A percentile compares a stretch with the other conserved stretches of the same genome.
phyloP scores from a whole-genome alignment of 78 protist genomes.

The Polysphondylium violaceum region DNA sequence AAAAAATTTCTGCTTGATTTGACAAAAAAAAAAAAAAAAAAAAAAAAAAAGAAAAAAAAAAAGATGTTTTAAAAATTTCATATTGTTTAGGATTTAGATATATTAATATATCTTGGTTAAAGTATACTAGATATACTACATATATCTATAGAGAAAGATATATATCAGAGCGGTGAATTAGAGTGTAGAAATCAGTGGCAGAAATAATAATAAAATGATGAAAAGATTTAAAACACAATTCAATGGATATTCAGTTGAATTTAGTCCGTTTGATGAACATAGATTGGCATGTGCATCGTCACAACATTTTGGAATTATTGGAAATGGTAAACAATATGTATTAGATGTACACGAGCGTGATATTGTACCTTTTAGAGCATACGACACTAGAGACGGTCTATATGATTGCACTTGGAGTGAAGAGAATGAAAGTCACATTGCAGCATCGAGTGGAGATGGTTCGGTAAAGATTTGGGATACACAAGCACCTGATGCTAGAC shows the following conservation, averaged over 20 bases:
- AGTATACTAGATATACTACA: too few relatives aligned
- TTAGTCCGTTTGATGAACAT: constrained; percentile 85
- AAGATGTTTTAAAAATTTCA: neutral
- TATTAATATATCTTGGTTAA: neutral
- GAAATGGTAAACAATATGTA: constrained; percentile 88
- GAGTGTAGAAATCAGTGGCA: too few relatives aligned
- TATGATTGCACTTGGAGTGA: constrained; percentile 90
- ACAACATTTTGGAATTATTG: constrained; percentile 89
- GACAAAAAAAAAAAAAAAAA: neutral
- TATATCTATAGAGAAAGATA: too few relatives aligned
- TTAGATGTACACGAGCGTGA: constrained; percentile 47
- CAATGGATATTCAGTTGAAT: constrained; percentile 82
- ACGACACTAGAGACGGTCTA: constrained; percentile 86
- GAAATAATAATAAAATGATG: constrained; percentile 12
- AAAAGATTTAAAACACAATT: constrained; percentile 78
- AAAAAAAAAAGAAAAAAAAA: neutral
- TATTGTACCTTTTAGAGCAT: constrained; percentile 32
- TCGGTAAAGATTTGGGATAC: constrained; percentile 88
- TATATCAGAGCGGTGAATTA: too few relatives aligned
- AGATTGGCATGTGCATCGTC: constrained; percentile 88
- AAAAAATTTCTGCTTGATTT: neutral
- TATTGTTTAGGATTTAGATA: neutral
- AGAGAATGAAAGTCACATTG: constrained; percentile 80
- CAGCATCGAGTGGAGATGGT: constrained; percentile 88
- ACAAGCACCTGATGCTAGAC: constrained; percentile 49